Conservation (phyloP, 2,329 filamentous ascomycete genomes). For the Ceratocystis diversiconidia region DNA sequence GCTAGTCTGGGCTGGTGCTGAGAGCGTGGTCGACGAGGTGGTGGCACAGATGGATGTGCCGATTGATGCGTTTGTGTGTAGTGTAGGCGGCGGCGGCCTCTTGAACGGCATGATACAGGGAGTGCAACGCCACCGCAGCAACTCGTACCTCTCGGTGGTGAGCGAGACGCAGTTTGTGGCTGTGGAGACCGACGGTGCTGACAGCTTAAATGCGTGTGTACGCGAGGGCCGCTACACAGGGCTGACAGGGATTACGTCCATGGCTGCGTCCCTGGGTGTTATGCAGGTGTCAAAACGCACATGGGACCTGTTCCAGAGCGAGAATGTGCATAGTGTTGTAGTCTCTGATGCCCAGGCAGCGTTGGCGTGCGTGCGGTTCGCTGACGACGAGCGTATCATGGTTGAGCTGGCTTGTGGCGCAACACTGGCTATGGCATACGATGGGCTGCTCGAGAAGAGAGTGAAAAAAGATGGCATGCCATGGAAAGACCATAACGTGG, state of each 20-base stretch:
- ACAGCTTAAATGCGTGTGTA: conserved; percentile 52
- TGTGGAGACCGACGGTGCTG: conserved; percentile 61
- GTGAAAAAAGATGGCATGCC: conserved; percentile 45
- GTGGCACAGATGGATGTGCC: conserved; percentile 29
- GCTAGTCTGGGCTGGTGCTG: conserved; percentile 52
- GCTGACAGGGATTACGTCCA: conserved; percentile 56
- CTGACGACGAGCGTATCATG: conserved; percentile 66
- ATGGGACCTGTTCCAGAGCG: conserved; percentile 43
- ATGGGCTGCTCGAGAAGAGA: conserved; percentile 38
- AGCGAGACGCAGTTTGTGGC: conserved; percentile 45
- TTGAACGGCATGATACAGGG: conserved; percentile 57
- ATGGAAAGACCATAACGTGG: conserved; percentile 54
- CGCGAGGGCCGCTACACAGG: conserved; percentile 43
- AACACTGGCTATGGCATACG: conserved; percentile 53
- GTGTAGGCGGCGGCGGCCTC: conserved; percentile 67
- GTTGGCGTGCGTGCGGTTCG: conserved; percentile 58
- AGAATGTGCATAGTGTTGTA: conserved; percentile 27
- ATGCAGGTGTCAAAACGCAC: conserved; percentile 52
- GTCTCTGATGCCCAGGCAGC: conserved; percentile 53
- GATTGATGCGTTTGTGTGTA: conserved; percentile 60
- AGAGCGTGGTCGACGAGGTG: conserved; percentile 42
- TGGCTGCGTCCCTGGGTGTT: conserved; percentile 63
- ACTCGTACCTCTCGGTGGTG: conserved; percentile 21
- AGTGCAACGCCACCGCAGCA: conserved; percentile 24
- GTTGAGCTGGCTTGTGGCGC: conserved; percentile 81